Evolutionary conservation across 108 stramenopile species (phyloP), one percentile per base, ranked within the genome.

Genomic region (Cyclostephanos invisitatus): DNA sequence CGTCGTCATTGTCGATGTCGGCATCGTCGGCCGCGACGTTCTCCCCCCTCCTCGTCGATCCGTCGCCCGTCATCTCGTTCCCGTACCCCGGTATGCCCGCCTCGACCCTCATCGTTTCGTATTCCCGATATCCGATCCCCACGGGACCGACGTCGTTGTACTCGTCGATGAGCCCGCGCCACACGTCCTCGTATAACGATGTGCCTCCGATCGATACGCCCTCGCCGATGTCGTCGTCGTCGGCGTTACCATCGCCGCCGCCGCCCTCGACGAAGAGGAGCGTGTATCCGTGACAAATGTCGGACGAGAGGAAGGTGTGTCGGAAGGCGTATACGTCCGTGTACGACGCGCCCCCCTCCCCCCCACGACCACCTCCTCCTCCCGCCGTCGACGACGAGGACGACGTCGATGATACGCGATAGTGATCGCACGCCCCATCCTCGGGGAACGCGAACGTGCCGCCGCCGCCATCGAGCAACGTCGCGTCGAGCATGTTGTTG

Each of bases 81-180:
- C 82, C 78, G 70, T 60, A 75, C 0, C 71, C 82, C 3, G 82
- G 78, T 21, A 66, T 36, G 9, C 78, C 83, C 36, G 85, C 84
- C 77, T 91, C 89, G 53, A 94, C 81, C 25, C 91, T 83, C 63
- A 94, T 68, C 36, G 90, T 91, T 57, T 94, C 86, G 62, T 83
- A 94, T 69, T 94, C 93, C 48, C 89, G 70, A 11, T 83, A 61
- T 12, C 89, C 91, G 3, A 94, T 50, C 50, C 76, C 86, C 3
- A 94, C 72, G 24, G 92, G 92, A 9, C 89, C 92, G 36, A 77
- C 42, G 24, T 83, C 38, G 72, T 88, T 87, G 20, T 67, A 54
- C 17, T 93, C 89, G 20, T 75, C 77, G 62, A 86, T 88, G 25
- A 90, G 48, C 17, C 63, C 21, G 18, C 79, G 27, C 89, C 89